Evolutionary conservation across 2,329 filamentous ascomycete genomes (phyloP).

Genomic region (Colletotrichum truncatum): DNA sequence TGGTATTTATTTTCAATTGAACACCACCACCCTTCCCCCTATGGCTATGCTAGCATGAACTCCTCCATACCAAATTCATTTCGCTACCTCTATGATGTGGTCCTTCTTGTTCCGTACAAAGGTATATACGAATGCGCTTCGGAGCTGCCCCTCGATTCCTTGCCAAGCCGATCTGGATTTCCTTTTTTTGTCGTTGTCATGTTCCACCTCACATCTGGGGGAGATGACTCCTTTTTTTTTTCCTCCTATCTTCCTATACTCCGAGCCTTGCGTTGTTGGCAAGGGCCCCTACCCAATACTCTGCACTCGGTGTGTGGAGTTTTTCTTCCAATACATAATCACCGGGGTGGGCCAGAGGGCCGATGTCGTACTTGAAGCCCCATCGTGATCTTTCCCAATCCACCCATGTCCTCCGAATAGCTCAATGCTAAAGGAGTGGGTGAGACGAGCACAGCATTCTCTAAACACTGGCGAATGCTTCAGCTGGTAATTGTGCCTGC

Average conservation of each 20-base stretch:
- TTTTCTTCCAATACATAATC: slow-evolving; percentile 6
- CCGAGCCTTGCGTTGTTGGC: background rate
- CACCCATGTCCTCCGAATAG: slow-evolving; percentile 10
- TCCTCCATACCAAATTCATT: background rate
- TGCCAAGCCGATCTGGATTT: slow-evolving; percentile 3
- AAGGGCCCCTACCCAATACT: slow-evolving; percentile 6
- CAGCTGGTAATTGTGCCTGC: slow-evolving; percentile 56
- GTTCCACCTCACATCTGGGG: slow-evolving; percentile 4
- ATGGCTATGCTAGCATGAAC: background rate
- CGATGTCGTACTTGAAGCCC: slow-evolving; percentile 14
- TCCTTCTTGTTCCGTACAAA: background rate
- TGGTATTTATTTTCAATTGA: background rate
- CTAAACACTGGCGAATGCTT: slow-evolving; percentile 51
- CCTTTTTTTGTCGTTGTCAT: background rate
- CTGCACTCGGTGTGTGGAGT: slow-evolving; percentile 6
- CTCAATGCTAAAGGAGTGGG: background rate
- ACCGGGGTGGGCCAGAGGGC: slow-evolving; percentile 14
- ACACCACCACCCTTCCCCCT: background rate
- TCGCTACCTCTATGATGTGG: slow-evolving; percentile 15
- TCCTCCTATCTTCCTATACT: slow-evolving; percentile 6
- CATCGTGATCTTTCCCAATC: slow-evolving; percentile 12
- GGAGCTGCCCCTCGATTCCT: background rate
- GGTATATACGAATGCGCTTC: slow-evolving; percentile 11
- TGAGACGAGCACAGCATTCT: slow-evolving; percentile 27
- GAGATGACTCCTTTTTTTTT: background rate